Base-by-base conservation (phyloP, 2,329 filamentous ascomycete species). In the Escovopsis sp. region DNA sequence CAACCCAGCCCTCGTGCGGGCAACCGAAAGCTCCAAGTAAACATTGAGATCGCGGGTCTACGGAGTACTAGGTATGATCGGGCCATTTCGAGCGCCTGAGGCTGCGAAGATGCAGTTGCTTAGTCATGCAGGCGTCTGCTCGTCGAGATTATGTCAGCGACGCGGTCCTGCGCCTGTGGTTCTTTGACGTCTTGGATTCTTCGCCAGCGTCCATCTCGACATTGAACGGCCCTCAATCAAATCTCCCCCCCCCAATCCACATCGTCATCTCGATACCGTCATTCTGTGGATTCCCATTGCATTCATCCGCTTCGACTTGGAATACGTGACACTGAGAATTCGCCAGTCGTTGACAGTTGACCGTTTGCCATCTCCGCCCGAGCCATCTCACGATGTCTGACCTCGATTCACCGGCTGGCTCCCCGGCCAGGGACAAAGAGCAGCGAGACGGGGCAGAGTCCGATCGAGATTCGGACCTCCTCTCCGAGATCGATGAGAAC, bases 401-500 rank as follows among this genome's bases (percentile, higher is more conserved):
- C 47, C 49, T 46, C 41, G 61, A 58, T 35, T 67, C 65, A 5
- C 49, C 57, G 11, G 53, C 48, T 36, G 57, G 52, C 35, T 58
- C 57, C 26, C 56, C 57, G 27, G 51, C 52, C 34, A 50, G 55
- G 28, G 52, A 52, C 23, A 48, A 52, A 36, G 63, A 67, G 39
- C 41, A 55, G 42, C 28, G 28, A 31, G 50, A 4, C 60, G 58
- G 55, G 5, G 60, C 56, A 5, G 60, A 57, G 35, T 68, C 64
- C 2, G 72, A 76, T 43, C 61, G 62, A 35, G 70, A 75, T 11
- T 72, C 68, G 0, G 71, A 75, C 43, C 55, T 68, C 27, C 65
- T 80, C 2, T 79, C 75, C 16, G 76, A 81, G 49, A 72, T 79
- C 42, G 76, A 80, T 47, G 76, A 79, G 48, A 68, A 77, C 36